A percentile compares a stretch with the other conserved stretches of the same genome.
Conservation (phyloP, 805 yeast species). For the Hanseniaspora hatyaiensis region DNA sequence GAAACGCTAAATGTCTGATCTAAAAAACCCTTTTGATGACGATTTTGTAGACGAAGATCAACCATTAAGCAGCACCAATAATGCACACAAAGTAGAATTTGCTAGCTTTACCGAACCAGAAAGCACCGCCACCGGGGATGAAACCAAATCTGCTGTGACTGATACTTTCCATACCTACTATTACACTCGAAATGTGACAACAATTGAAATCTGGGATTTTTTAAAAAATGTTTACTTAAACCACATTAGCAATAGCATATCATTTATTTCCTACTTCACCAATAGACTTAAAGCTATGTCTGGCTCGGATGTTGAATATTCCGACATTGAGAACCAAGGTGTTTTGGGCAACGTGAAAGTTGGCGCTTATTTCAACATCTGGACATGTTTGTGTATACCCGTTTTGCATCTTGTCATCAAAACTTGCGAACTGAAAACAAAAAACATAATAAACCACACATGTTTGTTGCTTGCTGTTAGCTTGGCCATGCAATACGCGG, state of each 20-base stretch:
- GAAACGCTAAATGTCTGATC: background rate
- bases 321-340: background rate
- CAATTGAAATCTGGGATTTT: background rate
- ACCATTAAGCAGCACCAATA: background rate
- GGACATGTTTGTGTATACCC: slow-evolving; percentile 2
- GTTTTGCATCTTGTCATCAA: background rate
- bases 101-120: background rate
- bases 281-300: background rate
- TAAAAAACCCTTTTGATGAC: slow-evolving; percentile 2
- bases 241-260: background rate
- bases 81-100: background rate
- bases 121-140: no score
- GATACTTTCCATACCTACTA: slow-evolving; percentile 8
- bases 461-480: background rate
- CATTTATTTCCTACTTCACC: background rate
- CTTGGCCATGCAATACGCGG: background rate
- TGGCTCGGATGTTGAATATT: background rate
- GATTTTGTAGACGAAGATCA: background rate
- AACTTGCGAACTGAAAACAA: background rate
- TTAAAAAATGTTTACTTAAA: background rate
- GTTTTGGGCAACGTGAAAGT: background rate
- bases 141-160: background rate
- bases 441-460: background rate
- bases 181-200: slow-evolving; percentile 1
- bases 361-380: slow-evolving; percentile 1